Conservation (phyloP, 306 rosid genomes). For the Fagus crenata region DNA sequence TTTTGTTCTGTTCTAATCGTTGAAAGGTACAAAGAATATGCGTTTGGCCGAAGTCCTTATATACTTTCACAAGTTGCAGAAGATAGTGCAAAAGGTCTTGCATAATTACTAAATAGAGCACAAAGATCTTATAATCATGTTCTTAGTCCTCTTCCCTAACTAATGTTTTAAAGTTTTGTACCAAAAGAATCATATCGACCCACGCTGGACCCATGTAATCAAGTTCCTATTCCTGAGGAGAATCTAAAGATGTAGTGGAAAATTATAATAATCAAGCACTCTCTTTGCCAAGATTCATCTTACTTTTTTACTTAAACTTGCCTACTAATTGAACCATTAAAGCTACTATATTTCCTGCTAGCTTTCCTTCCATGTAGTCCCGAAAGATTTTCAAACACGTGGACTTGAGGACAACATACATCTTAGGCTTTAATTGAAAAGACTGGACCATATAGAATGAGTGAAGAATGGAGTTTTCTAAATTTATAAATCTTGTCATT, state of each 20-base stretch:
- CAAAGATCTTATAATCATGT: background rate
- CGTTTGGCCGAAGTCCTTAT: background rate
- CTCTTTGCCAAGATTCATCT: background rate
- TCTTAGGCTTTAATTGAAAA: background rate
- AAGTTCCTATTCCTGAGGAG: slow-evolving; percentile 30
- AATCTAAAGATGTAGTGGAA: background rate
- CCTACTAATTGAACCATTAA: background rate
- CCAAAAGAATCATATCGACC: background rate
- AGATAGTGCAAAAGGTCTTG: background rate
- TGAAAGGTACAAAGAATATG: background rate
- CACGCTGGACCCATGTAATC: slow-evolving; percentile 17
- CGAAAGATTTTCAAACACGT: background rate
- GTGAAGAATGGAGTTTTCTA: slow-evolving; percentile 23
- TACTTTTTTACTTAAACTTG: slow-evolving; percentile 1
- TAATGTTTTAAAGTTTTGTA: background rate
- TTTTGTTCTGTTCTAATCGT: background rate
- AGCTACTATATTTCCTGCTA: background rate
- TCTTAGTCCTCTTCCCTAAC: background rate
- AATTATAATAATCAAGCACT: background rate
- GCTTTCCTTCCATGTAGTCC: background rate
- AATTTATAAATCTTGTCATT: slow-evolving; percentile 21
- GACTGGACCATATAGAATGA: background rate
- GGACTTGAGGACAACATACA: background rate
- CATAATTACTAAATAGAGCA: background rate
- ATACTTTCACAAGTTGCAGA: background rate